These are phyloP conservation scores for Mollisiaceae sp. DNA, from an alignment of 2,329 filamentous ascomycete species.

Conservation along the genomic window DNA sequence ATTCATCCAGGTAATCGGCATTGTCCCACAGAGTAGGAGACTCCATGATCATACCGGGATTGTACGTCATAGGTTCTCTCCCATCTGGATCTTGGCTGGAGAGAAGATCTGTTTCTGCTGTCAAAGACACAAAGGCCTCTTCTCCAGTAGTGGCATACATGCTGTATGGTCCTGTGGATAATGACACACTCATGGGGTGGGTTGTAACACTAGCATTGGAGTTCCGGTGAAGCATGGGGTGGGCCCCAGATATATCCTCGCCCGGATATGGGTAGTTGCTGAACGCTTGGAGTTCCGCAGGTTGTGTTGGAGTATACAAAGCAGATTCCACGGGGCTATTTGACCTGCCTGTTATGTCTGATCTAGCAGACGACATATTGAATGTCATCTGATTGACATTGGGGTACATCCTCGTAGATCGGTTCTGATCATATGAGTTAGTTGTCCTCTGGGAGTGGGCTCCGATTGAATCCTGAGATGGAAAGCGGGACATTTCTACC, in stretches of 20 bases:
- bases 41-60: slow-evolving; percentile 30
- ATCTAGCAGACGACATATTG: slow-evolving; percentile 41
- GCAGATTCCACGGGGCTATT: slow-evolving; percentile 38
- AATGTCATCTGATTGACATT: slow-evolving; percentile 39
- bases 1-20: slow-evolving; percentile 34
- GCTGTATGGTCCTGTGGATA: slow-evolving; percentile 32
- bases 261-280: slow-evolving; percentile 37
- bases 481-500: slow-evolving; percentile 38
- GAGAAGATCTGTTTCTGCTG: slow-evolving; percentile 31
- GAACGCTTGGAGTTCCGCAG: slow-evolving; percentile 39
- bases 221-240: slow-evolving; percentile 35
- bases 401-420: slow-evolving; percentile 38
- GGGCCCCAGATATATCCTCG: slow-evolving; percentile 35
- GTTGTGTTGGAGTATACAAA: slow-evolving; percentile 39
- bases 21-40: slow-evolving; percentile 38
- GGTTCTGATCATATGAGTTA: slow-evolving; percentile 39
- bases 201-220: slow-evolving; percentile 30
- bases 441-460: slow-evolving; percentile 37
- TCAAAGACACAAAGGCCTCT: slow-evolving; percentile 32
- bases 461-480: slow-evolving; percentile 40
- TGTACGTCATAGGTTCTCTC: slow-evolving; percentile 35
- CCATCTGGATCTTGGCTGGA: slow-evolving; percentile 32
- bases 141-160: slow-evolving; percentile 34
- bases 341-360: slow-evolving; percentile 42
- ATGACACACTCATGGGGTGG: slow-evolving; percentile 29